Base-by-base conservation (phyloP, 495 filamentous ascomycete species). In the Lophiostoma macrostomum region DNA sequence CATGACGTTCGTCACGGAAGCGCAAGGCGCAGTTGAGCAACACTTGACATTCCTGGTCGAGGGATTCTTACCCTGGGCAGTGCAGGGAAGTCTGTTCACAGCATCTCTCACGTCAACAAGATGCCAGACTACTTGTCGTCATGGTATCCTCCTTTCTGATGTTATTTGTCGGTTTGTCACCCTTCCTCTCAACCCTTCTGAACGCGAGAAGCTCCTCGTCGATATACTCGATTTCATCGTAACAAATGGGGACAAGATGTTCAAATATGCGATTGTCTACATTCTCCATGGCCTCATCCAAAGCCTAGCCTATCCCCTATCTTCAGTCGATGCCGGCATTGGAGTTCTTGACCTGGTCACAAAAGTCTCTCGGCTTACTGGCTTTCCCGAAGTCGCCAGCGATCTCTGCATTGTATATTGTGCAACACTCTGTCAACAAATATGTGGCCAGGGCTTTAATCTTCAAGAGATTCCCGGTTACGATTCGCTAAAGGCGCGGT, bases 21-120 rank as follows among this genome's bases (percentile, higher is more conserved):
- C 32, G 8, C 28, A 60, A 24, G 45, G 41, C n/a, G 16, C 52
- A 10, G 28, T 54, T 22, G 38, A 24, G 10, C 28, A 29, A 7
- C 46, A 57, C 5, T 32, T 29, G 8, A 29, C 51, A 2, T 69
- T 71, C 24, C 47, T 70, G 8, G 23, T 61, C 3, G 13, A 52
- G 11, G 53, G 57, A 5, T 63, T 70, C 30, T 47, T 73, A 13
- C 65, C 68, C 0, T 73, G 68, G 70, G 71, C 66, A 13, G 67
- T 61, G 1, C 66, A 70, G 48, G 71, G 71, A 13, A 48, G 38
- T 25, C 56, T 65, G 0, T 73, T 70, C 46, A 69, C 64, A 1
- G 53, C 61, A 16, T 65, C 67, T 4, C 43, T 72, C 8, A 13
- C 25, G 10, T 56, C 41, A n/a, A 35, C 28, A 8, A 50, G 51